phyloP scores from a whole-genome alignment of 345 rosid genomes.

The Dipteronia dyeriana region DNA sequence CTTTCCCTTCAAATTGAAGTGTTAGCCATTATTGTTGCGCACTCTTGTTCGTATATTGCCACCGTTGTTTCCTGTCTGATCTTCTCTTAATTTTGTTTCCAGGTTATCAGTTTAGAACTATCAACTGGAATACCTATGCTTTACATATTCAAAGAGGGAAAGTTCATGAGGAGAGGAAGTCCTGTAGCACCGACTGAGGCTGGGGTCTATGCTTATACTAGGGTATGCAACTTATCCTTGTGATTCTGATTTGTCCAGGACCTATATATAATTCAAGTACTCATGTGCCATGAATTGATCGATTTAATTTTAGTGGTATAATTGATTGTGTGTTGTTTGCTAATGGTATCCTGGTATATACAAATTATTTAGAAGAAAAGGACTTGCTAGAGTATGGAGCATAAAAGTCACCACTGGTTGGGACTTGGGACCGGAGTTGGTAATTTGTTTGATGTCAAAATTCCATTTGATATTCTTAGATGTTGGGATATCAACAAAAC shows the following conservation, averaged over 20 bases:
- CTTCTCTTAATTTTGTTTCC: conserved; percentile 1
- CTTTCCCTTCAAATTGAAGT: neutral
- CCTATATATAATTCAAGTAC: neutral
- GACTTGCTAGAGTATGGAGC: neutral
- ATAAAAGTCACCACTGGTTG: neutral
- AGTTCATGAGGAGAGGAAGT: conserved; percentile 86
- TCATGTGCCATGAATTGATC: neutral
- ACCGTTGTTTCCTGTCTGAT: neutral
- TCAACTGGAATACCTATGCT: conserved; percentile 97
- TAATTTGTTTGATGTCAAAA: neutral
- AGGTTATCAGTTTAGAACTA: conserved; percentile 83
- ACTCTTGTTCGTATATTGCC: neutral
- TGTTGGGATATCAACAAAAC: neutral
- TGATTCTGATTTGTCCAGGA: conserved; percentile 3
- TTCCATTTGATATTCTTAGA: neutral
- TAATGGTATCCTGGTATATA: neutral
- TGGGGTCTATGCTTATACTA: conserved; percentile 94
- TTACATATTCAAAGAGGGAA: conserved; percentile 86
- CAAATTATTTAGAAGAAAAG: neutral
- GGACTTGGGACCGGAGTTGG: neutral
- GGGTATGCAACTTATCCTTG: conserved; percentile 44
- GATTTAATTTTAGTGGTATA: neutral
- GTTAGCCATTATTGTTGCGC: neutral
- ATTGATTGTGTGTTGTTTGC: neutral
- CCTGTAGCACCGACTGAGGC: conserved; percentile 88